A percentile compares a stretch with the other conserved stretches of the same genome.
These are phyloP conservation scores for Wickerhamomyces hampshirensis DNA, from an alignment of 805 yeast genomes.

Conservation along the genomic window DNA sequence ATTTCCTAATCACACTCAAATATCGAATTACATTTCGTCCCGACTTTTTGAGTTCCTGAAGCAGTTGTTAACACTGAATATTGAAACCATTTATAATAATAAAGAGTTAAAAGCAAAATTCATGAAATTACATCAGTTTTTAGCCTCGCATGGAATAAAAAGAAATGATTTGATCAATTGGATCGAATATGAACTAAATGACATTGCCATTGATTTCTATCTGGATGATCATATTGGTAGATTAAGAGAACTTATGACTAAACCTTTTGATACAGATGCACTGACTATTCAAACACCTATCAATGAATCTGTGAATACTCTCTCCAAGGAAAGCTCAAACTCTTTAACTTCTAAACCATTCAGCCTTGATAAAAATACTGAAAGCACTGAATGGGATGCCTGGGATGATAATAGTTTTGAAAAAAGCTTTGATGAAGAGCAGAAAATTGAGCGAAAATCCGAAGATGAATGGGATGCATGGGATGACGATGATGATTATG, in stretches of 20 bases:
- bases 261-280: conserved; percentile 1
- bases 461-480: neutral
- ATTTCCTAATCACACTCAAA: conserved; percentile 11
- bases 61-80: conserved; percentile 13
- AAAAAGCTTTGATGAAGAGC: neutral
- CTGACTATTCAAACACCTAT: too few relatives aligned
- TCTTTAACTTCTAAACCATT: too few relatives aligned
- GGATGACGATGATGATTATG: neutral
- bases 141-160: conserved; percentile 12
- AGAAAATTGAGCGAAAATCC: neutral
- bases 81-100: conserved; percentile 13
- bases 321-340: too few relatives aligned
- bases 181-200: conserved; percentile 19
- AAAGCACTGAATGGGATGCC: conserved; percentile 21
- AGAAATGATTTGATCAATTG: conserved; percentile 20
- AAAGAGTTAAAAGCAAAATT: conserved; percentile 9
- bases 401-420: conserved; percentile 21
- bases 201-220: conserved; percentile 18
- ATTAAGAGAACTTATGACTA: conserved; percentile 11
- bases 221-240: conserved; percentile 17
- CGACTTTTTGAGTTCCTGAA: conserved; percentile 20
- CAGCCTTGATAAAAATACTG: conserved; percentile 1
- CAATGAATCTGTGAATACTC: too few relatives aligned
- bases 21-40: conserved; percentile 19
- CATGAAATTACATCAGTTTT: conserved; percentile 14